These are phyloP conservation scores for Sorghum bicolor DNA, from an alignment of 176 grass and related monocot species.

Conservation along the genomic window Sorghum_bicolor_NCBIv3 NC_012870.2:2343001-2343500, in stretches of 20 bases:
- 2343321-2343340: neutral
- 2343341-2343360: conserved; percentile 10
- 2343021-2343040: conserved; percentile 60
- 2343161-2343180: neutral
- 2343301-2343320: neutral
- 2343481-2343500: conserved; percentile 65
- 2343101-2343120: conserved; percentile 54
- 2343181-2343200: neutral
- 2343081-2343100: conserved; percentile 54
- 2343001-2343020: conserved; percentile 57
- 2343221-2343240: neutral
- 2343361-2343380: neutral
- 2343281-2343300: conserved; percentile 12
- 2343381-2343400: conserved; percentile 60
- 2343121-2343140: conserved; percentile 26
- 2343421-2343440: conserved; percentile 64
- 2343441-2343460: conserved; percentile 76
- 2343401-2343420: conserved; percentile 70
- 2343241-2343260: neutral
- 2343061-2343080: conserved; percentile 29
- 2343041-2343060: conserved; percentile 46
- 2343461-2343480: conserved; percentile 79
- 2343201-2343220: conserved; percentile 7
- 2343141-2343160: neutral
- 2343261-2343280: neutral